These are phyloP conservation scores for Lasiodiplodia hormozganensis DNA, from an alignment of 2,329 filamentous ascomycete genomes.

Conservation along the genomic window DNA sequence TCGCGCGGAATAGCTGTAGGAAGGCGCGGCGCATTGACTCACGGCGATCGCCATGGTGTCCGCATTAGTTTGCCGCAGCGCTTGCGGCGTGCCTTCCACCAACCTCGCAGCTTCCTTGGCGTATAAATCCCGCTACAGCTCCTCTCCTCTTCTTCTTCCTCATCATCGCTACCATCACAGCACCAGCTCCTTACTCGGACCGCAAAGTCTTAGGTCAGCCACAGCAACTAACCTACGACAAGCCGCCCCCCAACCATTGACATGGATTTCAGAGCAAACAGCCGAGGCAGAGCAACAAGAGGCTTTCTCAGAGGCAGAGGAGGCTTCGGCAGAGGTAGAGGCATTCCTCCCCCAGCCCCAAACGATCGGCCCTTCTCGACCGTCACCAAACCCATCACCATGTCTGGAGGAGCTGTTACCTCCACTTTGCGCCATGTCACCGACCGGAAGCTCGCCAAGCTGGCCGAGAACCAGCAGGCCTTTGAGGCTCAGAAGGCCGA, in stretches of 20 bases:
- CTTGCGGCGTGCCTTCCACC: neutral
- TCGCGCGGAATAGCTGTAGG: neutral
- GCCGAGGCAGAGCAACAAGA: neutral
- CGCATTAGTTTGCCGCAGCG: constrained; percentile 2
- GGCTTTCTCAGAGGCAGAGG: constrained; percentile 2
- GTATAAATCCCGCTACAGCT: neutral
- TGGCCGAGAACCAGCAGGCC: constrained; percentile 34
- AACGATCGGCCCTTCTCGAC: neutral
- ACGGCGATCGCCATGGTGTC: constrained; percentile 11
- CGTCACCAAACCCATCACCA: constrained; percentile 21
- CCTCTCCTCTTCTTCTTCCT: neutral
- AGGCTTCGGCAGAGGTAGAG: neutral
- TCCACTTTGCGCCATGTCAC: constrained; percentile 40
- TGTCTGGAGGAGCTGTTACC: constrained; percentile 32
- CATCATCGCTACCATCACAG: neutral
- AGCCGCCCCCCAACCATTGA: neutral
- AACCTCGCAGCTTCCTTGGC: neutral
- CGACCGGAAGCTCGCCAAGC: constrained; percentile 37
- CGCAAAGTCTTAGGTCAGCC: neutral
- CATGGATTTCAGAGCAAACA: constrained; percentile 2
- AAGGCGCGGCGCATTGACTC: constrained; percentile 9
- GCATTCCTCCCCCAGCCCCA: neutral
- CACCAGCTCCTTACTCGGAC: neutral
- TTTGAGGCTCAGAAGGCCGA: constrained; percentile 35
- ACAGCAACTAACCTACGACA: neutral